A percentile compares a stretch with the other conserved stretches of the same genome.
phyloP scores from a whole-genome alignment of 106 monocot species.

The Hemerocallis citrina region DNA sequence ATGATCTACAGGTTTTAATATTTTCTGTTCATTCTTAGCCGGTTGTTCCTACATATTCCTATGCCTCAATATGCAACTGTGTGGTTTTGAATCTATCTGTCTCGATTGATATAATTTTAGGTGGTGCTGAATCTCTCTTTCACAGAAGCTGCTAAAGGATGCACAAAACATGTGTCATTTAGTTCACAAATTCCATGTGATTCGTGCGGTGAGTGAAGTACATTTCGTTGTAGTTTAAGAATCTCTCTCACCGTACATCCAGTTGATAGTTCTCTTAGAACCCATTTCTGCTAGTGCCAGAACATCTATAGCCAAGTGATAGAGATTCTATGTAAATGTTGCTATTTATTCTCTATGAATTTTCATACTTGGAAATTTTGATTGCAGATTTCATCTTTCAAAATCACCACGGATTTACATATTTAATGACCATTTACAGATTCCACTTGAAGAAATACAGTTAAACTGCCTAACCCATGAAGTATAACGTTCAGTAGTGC shows the following conservation, averaged over 20 bases:
- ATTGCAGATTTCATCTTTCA: too few relatives aligned
- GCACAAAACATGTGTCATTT: slow-evolving; percentile 48
- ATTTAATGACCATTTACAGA: too few relatives aligned
- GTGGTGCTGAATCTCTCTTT: slow-evolving; percentile 50
- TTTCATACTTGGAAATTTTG: too few relatives aligned
- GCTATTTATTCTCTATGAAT: too few relatives aligned
- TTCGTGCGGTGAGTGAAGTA: slow-evolving; percentile 53
- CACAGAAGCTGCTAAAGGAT: slow-evolving; percentile 57
- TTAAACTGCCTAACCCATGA: not conserved
- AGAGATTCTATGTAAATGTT: too few relatives aligned
- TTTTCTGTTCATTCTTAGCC: not conserved
- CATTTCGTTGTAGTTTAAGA: slow-evolving; percentile 1
- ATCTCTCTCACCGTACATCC: not conserved
- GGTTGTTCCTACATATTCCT: not conserved
- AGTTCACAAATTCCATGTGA: slow-evolving; percentile 38
- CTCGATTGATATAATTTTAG: slow-evolving; percentile 19
- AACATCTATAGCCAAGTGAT: too few relatives aligned
- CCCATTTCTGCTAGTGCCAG: too few relatives aligned
- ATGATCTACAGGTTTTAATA: slow-evolving; percentile 32
- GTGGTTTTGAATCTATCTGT: not conserved
- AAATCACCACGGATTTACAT: too few relatives aligned
- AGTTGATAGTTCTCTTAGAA: too few relatives aligned
- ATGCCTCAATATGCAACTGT: not conserved
- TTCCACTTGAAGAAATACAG: not conserved
- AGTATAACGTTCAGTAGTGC: not conserved